Evolutionary conservation across 1,284 basidiomycete genomes (phyloP), one percentile per base, ranked within the genome.

Genomic region (Tremellales sp.): DNA sequence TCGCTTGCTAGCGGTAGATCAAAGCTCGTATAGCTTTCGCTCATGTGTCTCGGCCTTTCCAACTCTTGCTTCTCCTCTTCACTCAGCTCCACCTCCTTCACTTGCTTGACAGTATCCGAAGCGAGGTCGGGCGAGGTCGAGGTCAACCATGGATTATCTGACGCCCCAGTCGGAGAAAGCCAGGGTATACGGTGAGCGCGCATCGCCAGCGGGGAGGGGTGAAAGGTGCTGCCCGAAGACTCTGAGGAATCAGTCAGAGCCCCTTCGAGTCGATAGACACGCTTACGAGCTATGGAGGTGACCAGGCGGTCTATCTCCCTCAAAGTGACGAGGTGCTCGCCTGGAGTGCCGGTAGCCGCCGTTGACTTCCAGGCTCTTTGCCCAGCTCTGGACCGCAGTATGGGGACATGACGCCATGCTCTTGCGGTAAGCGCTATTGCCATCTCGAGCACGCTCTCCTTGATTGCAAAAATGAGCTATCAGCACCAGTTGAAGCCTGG

Each of bases 221-320:
- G 59, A 35, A 54, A 45, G 1, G 49, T 54, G 13, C 50, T 52
- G 23, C 46, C 27, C 11, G 66, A 64, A 3, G 56, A 53, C 26
- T 57, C 66, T 70, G 55, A 4, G 10, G 10, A 40, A 17, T 26
- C 15, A n/a, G n/a, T 13, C 22, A 23, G 33, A 10, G 13, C 19
- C 11, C 19, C 36, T 12, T 21, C 19, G 19, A 21, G 13, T 39
- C 7, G 36, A 39, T 33, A 33, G n/a, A 33, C n/a, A 29, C 19
- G 66, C 67, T 57, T 51, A 72, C 70, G 48, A 5, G 65, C 65
- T n/a, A 74, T 64, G 22, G 65, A 63, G 2, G 61, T 65, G 13
- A 72, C 59, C 15, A 73, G 57, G n/a, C 61, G 52, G 51, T 74
- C 72, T 22, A 74, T 68, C 56, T 70, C 68, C 26, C 61, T 54